phyloP scores from a whole-genome alignment of 805 yeast species.

The Metschnikowia gelsemii region DNA sequence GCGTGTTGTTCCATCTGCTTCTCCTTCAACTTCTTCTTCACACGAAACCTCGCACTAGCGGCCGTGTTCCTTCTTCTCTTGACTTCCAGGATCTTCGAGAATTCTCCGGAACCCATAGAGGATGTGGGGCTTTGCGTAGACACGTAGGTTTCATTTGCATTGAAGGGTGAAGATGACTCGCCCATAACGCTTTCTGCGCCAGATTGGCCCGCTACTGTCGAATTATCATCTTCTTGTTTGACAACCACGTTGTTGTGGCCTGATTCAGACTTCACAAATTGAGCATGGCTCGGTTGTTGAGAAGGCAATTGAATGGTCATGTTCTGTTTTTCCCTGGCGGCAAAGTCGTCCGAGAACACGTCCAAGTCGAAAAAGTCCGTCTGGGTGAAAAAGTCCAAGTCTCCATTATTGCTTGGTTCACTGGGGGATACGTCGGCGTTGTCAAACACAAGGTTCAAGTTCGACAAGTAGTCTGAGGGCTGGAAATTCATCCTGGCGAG shows the following conservation, averaged over 20 bases:
- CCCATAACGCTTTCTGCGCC: constrained; percentile 1
- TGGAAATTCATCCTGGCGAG: constrained; percentile 37
- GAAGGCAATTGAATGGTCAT: constrained; percentile 10
- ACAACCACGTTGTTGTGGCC: constrained; percentile 3
- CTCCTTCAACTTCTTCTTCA: constrained; percentile 88
- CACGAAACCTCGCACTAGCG: constrained; percentile 90
- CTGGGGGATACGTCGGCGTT: constrained; percentile 23
- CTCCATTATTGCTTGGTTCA: constrained; percentile 22
- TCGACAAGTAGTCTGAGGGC: constrained; percentile 41
- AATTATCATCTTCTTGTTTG: constrained; percentile 4
- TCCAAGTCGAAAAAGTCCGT: constrained; percentile 43
- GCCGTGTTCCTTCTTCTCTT: constrained; percentile 88
- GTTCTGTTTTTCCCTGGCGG: constrained; percentile 16
- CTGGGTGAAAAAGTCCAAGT: constrained; percentile 41
- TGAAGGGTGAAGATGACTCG: background rate
- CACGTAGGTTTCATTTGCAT: background rate
- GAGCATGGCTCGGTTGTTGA: constrained; percentile 3
- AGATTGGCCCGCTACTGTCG: constrained; percentile 9
- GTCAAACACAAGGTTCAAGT: constrained; percentile 41
- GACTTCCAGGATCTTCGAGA: constrained; percentile 39
- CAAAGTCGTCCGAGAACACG: constrained; percentile 26
- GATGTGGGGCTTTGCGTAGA: constrained; percentile 1
- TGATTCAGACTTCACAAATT: too few relatives aligned
- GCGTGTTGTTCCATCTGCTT: constrained; percentile 83
- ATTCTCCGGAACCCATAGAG: background rate